These are phyloP conservation scores for Chaetomium globosum DNA, from an alignment of 2,329 filamentous ascomycete species.

Conservation along the genomic window DNA sequence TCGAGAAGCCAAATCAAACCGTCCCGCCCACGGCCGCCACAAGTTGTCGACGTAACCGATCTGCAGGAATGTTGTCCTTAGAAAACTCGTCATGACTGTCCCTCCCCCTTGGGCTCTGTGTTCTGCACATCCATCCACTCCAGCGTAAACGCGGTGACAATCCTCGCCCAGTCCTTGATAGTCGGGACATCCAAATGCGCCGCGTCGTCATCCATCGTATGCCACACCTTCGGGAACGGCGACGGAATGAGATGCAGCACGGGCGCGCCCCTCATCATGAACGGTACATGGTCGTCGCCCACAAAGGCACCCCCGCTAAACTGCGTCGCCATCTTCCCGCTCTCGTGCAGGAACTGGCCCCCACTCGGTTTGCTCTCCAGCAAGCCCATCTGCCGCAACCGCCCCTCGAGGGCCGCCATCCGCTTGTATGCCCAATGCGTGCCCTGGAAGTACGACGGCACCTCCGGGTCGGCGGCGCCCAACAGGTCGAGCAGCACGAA, in stretches of 20 bases:
- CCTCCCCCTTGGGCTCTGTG: conserved; percentile 22
- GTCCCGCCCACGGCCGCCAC: background rate
- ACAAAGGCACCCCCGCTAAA: conserved; percentile 52
- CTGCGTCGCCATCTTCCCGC: conserved; percentile 44
- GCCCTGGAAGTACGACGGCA: conserved; percentile 85
- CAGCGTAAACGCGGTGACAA: conserved; percentile 79
- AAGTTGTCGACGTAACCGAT: background rate
- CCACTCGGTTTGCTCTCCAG: conserved; percentile 58
- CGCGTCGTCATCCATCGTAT: conserved; percentile 79
- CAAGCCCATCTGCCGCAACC: conserved; percentile 67
- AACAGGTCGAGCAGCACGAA: conserved; percentile 92
- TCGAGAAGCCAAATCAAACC: background rate
- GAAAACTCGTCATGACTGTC: background rate
- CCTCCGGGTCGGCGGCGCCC: conserved; percentile 65
- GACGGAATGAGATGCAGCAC: conserved; percentile 86
- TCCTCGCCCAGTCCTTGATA: conserved; percentile 82
- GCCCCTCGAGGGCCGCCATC: conserved; percentile 72
- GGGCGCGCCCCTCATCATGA: conserved; percentile 84
- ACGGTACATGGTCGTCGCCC: conserved; percentile 89
- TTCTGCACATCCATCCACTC: conserved; percentile 83
- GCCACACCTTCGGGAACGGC: conserved; percentile 85
- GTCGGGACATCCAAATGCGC: conserved; percentile 79
- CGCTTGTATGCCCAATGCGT: conserved; percentile 92
- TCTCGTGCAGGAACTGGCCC: conserved; percentile 37
- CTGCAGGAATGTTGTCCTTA: background rate